Percentiles rank a stretch among this genome's conserved stretches.
These are phyloP conservation scores for Acorus gramineus DNA, from an alignment of 106 monocot species.

Conservation along the genomic window DNA sequence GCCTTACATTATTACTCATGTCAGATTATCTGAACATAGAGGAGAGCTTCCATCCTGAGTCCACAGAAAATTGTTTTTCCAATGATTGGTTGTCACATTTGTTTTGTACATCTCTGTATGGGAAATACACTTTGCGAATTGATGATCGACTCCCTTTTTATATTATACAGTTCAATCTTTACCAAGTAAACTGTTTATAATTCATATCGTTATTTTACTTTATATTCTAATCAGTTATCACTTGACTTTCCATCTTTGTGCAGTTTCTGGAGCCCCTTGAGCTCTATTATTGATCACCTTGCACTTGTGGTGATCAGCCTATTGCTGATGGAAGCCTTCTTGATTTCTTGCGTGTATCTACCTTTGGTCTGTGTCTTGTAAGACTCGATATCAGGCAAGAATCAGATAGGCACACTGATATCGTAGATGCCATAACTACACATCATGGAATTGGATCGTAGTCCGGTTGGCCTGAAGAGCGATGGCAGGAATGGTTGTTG, in stretches of 20 bases:
- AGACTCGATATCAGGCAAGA: slow-evolving; percentile 97
- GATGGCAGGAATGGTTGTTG: slow-evolving; percentile 86
- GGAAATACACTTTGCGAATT: too few relatives aligned
- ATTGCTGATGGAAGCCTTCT: slow-evolving; percentile 96
- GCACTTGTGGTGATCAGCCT: slow-evolving; percentile 61
- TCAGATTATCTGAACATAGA: too few relatives aligned
- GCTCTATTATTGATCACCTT: slow-evolving; percentile 82
- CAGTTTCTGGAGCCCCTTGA: slow-evolving; percentile 76
- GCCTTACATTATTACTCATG: too few relatives aligned
- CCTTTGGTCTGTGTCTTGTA: slow-evolving; percentile 90
- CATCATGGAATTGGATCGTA: slow-evolving; percentile 92
- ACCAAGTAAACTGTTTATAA: too few relatives aligned
- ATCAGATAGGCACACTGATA: slow-evolving; percentile 93
- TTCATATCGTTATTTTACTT: not conserved
- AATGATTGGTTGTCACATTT: too few relatives aligned
- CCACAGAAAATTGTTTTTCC: too few relatives aligned
- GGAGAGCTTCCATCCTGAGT: too few relatives aligned
- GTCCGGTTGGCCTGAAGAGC: slow-evolving; percentile 83
- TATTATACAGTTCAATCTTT: too few relatives aligned
- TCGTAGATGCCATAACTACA: slow-evolving; percentile 77
- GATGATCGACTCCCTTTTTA: too few relatives aligned
- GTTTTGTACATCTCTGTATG: too few relatives aligned
- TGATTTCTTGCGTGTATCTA: slow-evolving; percentile 90
- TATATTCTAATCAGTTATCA: not conserved
- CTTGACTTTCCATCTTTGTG: not conserved